Conservation (phyloP, 2,329 filamentous ascomycete species). For the Penicillium sp. region DNA sequence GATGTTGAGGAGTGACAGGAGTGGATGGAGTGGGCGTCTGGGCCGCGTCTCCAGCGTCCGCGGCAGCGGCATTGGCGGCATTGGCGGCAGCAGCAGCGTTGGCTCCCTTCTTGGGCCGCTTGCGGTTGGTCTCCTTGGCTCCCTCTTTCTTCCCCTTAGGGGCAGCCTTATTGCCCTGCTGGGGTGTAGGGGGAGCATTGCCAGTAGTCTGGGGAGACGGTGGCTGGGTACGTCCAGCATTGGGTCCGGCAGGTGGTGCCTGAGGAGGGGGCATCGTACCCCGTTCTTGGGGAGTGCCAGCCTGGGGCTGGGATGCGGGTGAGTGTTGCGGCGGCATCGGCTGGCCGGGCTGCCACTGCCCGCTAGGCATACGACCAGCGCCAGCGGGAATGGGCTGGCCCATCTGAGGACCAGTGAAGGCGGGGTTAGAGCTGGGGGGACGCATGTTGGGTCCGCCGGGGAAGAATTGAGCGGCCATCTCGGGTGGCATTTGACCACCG, state of each 20-base stretch:
- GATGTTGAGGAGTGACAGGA: constrained; percentile 53
- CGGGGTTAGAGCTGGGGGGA: constrained; percentile 58
- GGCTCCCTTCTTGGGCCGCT: constrained; percentile 51
- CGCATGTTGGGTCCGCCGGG: constrained; percentile 60
- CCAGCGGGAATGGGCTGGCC: constrained; percentile 49
- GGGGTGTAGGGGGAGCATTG: constrained; percentile 64
- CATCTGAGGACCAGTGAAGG: constrained; percentile 48
- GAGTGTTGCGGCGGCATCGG: constrained; percentile 55
- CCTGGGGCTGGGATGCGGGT: constrained; percentile 48
- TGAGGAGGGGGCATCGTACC: constrained; percentile 57
- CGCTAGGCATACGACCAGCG: constrained; percentile 45
- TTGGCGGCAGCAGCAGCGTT: constrained; percentile 41
- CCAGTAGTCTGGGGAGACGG: constrained; percentile 49
- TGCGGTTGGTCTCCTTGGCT: constrained; percentile 54
- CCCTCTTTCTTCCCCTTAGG: constrained; percentile 62
- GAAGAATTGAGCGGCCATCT: constrained; percentile 50
- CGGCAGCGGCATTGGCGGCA: constrained; percentile 48
- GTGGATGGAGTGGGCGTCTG: constrained; percentile 53
- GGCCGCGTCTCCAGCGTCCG: constrained; percentile 52
- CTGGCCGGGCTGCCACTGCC: constrained; percentile 46
- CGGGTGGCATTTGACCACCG: constrained; percentile 53
- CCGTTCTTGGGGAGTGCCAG: constrained; percentile 62
- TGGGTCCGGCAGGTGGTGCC: constrained; percentile 45
- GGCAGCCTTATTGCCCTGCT: constrained; percentile 61
- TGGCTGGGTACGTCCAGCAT: constrained; percentile 46